Conservation (phyloP, 345 rosid genomes). For the Syzygium oleosum region DNA sequence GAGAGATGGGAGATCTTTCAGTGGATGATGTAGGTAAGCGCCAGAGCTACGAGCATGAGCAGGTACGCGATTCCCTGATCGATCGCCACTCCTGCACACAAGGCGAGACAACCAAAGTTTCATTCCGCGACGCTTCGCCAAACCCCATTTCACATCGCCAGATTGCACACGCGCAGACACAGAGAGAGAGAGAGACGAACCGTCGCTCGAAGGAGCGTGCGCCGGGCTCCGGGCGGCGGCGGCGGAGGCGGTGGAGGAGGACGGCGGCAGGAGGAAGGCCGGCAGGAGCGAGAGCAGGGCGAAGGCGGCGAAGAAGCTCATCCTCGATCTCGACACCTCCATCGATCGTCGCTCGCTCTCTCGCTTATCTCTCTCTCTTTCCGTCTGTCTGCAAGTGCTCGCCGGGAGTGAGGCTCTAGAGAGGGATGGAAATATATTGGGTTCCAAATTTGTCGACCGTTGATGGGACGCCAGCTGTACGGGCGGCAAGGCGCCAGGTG, state of each 20-base stretch:
- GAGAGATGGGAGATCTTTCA: neutral
- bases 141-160: neutral
- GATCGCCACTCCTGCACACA: constrained; percentile 3
- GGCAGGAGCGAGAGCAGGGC: neutral
- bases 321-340: neutral
- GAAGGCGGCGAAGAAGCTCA: neutral
- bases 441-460: neutral
- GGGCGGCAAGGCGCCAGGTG: neutral
- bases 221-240: neutral
- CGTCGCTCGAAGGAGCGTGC: constrained; percentile 3
- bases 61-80: constrained; percentile 6
- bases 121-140: no score
- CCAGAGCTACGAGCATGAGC: constrained; percentile 8
- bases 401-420: neutral
- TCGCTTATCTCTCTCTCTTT: neutral
- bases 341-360: neutral
- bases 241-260: no score
- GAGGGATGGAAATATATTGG: neutral
- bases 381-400: neutral
- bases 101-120: no score
- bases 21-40: constrained; percentile 10
- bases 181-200: neutral
- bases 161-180: accelerated
- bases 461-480: neutral
- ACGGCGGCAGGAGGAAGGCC: neutral